Conservation (phyloP, 148 eudicot genomes). For the Vaccinium corymbosum region DNA sequence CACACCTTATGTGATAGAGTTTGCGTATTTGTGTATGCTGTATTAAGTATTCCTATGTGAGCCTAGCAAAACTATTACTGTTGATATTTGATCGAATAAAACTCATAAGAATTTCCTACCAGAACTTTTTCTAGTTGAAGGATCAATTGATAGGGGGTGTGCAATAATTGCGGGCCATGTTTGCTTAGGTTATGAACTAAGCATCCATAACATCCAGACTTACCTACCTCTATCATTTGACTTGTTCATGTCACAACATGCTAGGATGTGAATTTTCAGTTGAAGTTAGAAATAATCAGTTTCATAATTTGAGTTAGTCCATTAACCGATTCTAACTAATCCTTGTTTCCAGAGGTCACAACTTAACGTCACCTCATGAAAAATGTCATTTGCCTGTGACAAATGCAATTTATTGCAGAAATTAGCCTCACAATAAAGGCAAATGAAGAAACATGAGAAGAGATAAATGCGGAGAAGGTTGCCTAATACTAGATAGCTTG, state of each 20-base stretch:
- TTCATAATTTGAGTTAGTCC: not conserved
- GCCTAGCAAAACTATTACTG: not conserved
- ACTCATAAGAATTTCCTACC: not conserved
- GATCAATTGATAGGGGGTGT: not conserved
- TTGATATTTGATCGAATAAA: not conserved
- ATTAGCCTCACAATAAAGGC: not conserved
- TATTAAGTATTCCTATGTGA: not conserved
- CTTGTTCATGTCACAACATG: not conserved
- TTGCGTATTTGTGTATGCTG: not conserved
- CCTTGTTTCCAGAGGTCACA: not conserved
- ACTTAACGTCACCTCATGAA: not conserved
- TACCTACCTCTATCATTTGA: constrained; percentile 23
- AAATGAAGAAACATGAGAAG: not conserved
- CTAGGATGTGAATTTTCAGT: not conserved
- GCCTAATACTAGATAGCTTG: not conserved
- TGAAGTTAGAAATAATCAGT: not conserved
- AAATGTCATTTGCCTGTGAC: not conserved
- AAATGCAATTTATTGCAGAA: not conserved
- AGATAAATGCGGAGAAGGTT: not conserved
- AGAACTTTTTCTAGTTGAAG: not conserved
- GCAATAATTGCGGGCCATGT: constrained; percentile 8
- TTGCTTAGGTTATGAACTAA: constrained; percentile 22
- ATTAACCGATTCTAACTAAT: not conserved
- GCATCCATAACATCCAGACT: constrained; percentile 25
- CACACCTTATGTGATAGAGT: not conserved